Percentiles rank a stretch among this genome's conserved stretches.
Evolutionary conservation across 441 rosid species (phyloP).

Genomic region (Arabidopsis hybrid): DNA sequence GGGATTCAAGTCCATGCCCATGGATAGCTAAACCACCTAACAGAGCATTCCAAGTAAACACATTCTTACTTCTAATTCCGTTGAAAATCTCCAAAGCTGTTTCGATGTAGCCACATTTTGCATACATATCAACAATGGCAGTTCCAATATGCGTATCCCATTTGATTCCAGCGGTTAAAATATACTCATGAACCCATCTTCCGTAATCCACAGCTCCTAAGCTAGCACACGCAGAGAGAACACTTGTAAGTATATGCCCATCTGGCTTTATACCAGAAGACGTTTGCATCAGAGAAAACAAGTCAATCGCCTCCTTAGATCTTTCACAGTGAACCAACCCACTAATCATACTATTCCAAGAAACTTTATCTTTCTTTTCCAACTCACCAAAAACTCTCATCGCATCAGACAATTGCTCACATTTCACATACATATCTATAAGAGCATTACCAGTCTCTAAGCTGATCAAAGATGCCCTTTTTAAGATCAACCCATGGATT

Average conservation of each 20-base stretch:
- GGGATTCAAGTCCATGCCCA: constrained; percentile 46
- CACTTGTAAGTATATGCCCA: constrained; percentile 49
- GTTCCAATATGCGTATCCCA: constrained; percentile 48
- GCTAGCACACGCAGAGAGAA: constrained; percentile 48
- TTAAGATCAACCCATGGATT: constrained; percentile 45
- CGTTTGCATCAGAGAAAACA: constrained; percentile 44
- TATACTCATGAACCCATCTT: constrained; percentile 50
- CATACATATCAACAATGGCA: constrained; percentile 46
- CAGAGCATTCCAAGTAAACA: constrained; percentile 48
- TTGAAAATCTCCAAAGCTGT: constrained; percentile 41
- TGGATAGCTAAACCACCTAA: constrained; percentile 44
- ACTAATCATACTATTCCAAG: constrained; percentile 49
- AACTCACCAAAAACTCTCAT: constrained; percentile 42
- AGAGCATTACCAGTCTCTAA: constrained; percentile 47
- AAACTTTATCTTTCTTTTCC: constrained; percentile 44
- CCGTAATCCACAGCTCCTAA: constrained; percentile 51
- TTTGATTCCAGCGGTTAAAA: constrained; percentile 36
- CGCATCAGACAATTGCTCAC: constrained; percentile 46
- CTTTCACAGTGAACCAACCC: constrained; percentile 46
- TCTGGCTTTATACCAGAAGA: constrained; percentile 42
- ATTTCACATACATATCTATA: constrained; percentile 50
- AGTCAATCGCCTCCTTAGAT: constrained; percentile 42
- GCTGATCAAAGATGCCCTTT: constrained; percentile 30
- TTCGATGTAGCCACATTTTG: constrained; percentile 50
- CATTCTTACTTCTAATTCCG: constrained; percentile 42